phyloP scores from a whole-genome alignment of 352 stramenopile species.

The Phytophthora tentaculata region DNA sequence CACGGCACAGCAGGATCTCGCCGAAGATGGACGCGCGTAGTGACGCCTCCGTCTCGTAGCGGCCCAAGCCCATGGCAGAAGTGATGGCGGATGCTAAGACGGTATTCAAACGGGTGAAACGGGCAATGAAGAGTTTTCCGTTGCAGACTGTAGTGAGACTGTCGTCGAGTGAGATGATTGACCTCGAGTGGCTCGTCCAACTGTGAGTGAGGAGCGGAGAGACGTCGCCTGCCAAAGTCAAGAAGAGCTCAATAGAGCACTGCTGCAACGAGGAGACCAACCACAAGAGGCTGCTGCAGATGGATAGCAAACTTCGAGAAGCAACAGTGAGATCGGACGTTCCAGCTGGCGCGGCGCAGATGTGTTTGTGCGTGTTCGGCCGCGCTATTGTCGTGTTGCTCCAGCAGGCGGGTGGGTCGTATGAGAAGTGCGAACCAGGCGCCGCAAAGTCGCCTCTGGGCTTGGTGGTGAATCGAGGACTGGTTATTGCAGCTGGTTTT shows the following conservation, averaged over 20 bases:
- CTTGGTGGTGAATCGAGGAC: slow-evolving; percentile 15
- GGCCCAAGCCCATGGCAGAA: slow-evolving; percentile 27
- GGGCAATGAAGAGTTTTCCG: slow-evolving; percentile 2
- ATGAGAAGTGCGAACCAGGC: slow-evolving; percentile 4
- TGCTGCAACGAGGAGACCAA: slow-evolving; percentile 14
- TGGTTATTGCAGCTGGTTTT: slow-evolving; percentile 7
- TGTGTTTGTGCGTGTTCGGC: slow-evolving; percentile 19
- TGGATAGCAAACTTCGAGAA: slow-evolving; percentile 1
- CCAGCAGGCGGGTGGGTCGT: background rate
- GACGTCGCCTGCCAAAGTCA: background rate
- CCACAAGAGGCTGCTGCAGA: slow-evolving; percentile 14
- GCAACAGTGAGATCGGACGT: slow-evolving; percentile 10
- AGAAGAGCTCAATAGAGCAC: background rate
- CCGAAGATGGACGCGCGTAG: slow-evolving; percentile 72
- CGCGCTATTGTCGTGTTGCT: slow-evolving; percentile 17
- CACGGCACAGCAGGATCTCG: slow-evolving; percentile 69
- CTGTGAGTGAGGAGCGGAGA: slow-evolving; percentile 6
- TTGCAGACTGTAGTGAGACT: slow-evolving; percentile 3
- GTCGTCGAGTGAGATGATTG: slow-evolving; percentile 12
- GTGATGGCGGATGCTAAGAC: background rate
- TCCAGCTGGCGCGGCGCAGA: slow-evolving; percentile 7
- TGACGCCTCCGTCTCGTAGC: slow-evolving; percentile 54
- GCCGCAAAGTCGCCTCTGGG: background rate
- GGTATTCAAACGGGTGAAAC: background rate
- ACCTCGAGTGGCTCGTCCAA: slow-evolving; percentile 26